Percentiles rank a stretch among this genome's conserved stretches.
Evolutionary conservation across 139 green algal genomes (phyloP).

Genomic region (Pleodorina starrii): DNA sequence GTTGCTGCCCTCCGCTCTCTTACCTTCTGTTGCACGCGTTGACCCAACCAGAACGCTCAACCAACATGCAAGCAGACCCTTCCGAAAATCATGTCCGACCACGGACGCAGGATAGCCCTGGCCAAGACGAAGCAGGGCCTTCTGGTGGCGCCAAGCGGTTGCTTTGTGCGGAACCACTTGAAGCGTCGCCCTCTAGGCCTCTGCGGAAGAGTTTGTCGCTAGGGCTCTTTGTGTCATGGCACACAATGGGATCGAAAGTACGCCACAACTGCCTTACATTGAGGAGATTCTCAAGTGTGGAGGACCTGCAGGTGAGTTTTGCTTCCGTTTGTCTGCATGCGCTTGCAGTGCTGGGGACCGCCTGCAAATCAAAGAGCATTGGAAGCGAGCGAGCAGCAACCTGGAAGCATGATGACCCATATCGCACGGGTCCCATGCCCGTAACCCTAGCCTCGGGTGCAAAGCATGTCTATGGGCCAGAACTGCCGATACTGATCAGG

Average conservation of each 20-base stretch:
- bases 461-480: too few species aligned
- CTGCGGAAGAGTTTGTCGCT: neutral
- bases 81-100: neutral
- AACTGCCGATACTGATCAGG: too few species aligned
- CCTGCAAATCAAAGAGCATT: too few species aligned
- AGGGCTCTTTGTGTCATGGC: neutral
- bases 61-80: neutral
- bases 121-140: neutral
- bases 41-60: too few species aligned
- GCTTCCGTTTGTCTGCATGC: too few species aligned
- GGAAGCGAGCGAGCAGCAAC: too few species aligned
- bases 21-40: too few species aligned
- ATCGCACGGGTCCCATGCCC: too few species aligned
- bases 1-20: too few species aligned
- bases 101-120: neutral
- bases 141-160: slow-evolving; percentile 10
- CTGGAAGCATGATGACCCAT: too few species aligned
- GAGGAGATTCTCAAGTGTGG: neutral
- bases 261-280: neutral
- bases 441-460: too few species aligned
- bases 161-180: slow-evolving; percentile 18
- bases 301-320: slow-evolving; percentile 21
- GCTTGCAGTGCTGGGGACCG: too few species aligned
- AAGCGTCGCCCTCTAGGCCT: neutral
- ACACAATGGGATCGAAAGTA: neutral